Conservation (phyloP, 1,284 basidiomycete species). For the Tausonia pullulans region DNA sequence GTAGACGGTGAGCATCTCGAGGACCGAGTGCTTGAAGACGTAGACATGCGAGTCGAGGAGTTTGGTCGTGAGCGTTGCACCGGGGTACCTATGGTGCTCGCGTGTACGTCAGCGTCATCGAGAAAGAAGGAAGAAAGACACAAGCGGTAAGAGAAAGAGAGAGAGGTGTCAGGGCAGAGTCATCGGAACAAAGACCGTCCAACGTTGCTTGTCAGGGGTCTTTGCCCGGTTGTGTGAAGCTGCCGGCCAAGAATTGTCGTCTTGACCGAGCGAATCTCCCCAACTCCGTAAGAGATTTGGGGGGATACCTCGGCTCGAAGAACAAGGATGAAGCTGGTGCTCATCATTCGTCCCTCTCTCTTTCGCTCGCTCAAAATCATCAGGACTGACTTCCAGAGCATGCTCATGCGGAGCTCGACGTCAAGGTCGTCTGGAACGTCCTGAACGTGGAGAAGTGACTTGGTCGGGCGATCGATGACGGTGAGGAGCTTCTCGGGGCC, state of each 20-base stretch:
- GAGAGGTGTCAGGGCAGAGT: not conserved
- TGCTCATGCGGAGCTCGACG: conserved; percentile 26
- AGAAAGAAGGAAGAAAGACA: not conserved
- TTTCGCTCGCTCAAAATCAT: too few relatives aligned
- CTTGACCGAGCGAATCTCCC: conserved; percentile 8
- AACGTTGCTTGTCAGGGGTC: too few relatives aligned
- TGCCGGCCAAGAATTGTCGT: not conserved
- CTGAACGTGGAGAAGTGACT: conserved; percentile 3
- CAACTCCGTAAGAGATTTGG: not conserved
- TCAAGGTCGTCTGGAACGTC: conserved; percentile 29
- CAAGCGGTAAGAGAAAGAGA: not conserved
- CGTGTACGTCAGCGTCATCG: not conserved
- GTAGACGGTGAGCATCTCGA: conserved; percentile 58
- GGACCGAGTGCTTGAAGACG: conserved; percentile 60
- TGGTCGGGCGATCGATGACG: conserved; percentile 4
- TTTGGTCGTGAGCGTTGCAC: conserved; percentile 53
- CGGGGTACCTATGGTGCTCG: conserved; percentile 50
- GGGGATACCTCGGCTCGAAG: conserved; percentile 16
- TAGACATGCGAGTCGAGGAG: conserved; percentile 84
- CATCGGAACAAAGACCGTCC: not conserved
- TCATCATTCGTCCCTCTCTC: conserved; percentile 38
- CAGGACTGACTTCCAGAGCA: conserved; percentile 21
- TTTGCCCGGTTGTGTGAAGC: too few relatives aligned
- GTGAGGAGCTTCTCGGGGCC: conserved; percentile 11
- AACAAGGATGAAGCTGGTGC: conserved; percentile 39